Evolutionary conservation across 1,139 yeast species (phyloP).

Genomic region (Lodderomyces metapsilosis): DNA sequence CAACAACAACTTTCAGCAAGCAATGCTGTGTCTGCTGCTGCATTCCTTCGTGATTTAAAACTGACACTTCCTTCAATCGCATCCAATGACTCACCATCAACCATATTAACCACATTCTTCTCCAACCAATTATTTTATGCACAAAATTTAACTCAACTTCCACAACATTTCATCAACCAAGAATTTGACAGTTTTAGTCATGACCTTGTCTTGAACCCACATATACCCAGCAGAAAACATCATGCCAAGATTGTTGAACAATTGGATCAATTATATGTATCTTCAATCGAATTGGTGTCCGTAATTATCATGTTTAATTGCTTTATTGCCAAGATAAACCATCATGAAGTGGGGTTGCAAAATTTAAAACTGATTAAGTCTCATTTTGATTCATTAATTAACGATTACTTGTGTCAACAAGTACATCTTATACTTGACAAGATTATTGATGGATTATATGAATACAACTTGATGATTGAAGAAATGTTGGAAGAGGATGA

Average conservation of each 20-base stretch:
- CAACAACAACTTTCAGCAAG: background rate
- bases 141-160: slow-evolving; percentile 16
- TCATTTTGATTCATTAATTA: slow-evolving; percentile 11
- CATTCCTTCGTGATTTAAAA: slow-evolving; percentile 7
- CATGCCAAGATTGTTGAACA: slow-evolving; percentile 9
- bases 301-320: slow-evolving; percentile 10
- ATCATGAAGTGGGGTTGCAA: slow-evolving; percentile 7
- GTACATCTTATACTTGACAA: slow-evolving; percentile 13
- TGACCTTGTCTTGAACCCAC: slow-evolving; percentile 13
- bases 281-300: slow-evolving; percentile 11
- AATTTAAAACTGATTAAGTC: slow-evolving; percentile 10
- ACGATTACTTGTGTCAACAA: slow-evolving; percentile 9
- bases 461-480: slow-evolving; percentile 15
- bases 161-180: slow-evolving; percentile 14
- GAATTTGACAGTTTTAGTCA: slow-evolving; percentile 13
- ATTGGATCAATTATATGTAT: slow-evolving; percentile 10
- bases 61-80: slow-evolving; percentile 7
- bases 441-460: slow-evolving; percentile 14
- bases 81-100: slow-evolving; percentile 5
- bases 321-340: slow-evolving; percentile 8
- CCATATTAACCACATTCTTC: slow-evolving; percentile 13
- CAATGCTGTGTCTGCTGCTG: slow-evolving; percentile 1
- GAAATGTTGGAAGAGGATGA: slow-evolving; percentile 8
- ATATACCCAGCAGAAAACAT: slow-evolving; percentile 7
- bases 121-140: slow-evolving; percentile 21